Percentiles rank a stretch among this genome's conserved stretches.
Evolutionary conservation across 2,329 filamentous ascomycete genomes (phyloP).

Genomic region (Penicillium olsonii): DNA sequence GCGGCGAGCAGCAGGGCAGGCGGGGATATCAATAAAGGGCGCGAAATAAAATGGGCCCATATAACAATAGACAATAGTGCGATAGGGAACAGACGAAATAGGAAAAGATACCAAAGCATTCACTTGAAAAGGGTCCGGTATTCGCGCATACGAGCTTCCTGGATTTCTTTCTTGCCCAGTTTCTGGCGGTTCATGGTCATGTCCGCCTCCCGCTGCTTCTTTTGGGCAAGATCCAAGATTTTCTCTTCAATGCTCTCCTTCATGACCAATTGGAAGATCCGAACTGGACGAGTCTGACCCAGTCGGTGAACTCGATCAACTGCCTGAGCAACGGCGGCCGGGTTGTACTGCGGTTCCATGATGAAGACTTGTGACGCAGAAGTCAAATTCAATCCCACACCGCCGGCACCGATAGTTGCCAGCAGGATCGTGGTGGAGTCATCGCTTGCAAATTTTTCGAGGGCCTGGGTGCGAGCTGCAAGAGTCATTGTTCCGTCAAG

Average conservation of each 20-base stretch:
- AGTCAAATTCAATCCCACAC: conserved; percentile 87
- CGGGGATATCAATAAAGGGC: neutral
- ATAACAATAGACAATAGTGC: neutral
- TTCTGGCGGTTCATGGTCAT: conserved; percentile 75
- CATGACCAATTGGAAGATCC: conserved; percentile 90
- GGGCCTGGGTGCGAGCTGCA: conserved; percentile 68
- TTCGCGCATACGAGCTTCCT: conserved; percentile 65
- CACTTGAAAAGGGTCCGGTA: conserved; percentile 60
- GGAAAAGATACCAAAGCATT: neutral
- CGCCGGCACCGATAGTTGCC: conserved; percentile 89
- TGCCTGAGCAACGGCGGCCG: conserved; percentile 90
- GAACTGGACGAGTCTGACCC: conserved; percentile 84
- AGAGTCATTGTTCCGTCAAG: conserved; percentile 89
- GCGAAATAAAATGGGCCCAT: neutral
- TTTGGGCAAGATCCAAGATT: conserved; percentile 84
- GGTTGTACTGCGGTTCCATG: conserved; percentile 99
- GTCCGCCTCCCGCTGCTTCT: conserved; percentile 89
- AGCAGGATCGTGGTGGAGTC: conserved; percentile 74
- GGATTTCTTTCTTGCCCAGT: conserved; percentile 61
- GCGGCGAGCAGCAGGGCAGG: conserved; percentile 1
- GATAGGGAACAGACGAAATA: neutral
- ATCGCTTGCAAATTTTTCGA: conserved; percentile 77
- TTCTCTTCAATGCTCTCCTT: conserved; percentile 87
- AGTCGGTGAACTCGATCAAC: conserved; percentile 90
- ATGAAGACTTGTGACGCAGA: conserved; percentile 85